Base-by-base conservation (phyloP, 2,329 filamentous ascomycete species). In the Trichoderma sp. region DNA sequence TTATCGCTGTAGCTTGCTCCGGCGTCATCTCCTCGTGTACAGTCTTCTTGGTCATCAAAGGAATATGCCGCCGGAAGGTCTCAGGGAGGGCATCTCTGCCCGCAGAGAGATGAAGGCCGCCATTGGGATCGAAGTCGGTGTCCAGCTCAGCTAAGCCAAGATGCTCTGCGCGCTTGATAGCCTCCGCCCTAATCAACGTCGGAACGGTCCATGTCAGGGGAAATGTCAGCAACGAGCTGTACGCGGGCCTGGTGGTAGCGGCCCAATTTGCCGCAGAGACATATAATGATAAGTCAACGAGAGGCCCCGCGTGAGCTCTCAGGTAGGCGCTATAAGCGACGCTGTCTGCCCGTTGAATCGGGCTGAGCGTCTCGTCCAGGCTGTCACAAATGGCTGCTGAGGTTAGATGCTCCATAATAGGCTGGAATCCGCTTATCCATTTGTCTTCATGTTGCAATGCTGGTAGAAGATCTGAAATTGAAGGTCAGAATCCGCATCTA, bases 221-320 rank as follows among this genome's bases (percentile, higher is more conserved):
- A 88, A 97, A 97, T 56, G 93, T 91, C 53, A 98, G 90, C 75
- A 98, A 89, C 6, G 87, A 86, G 78, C 92, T 94, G 85, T 95
- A 98, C 50, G 94, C 93, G 3, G 95, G 94, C 18, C 95, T 91
- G 4, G 95, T 98, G 66, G 89, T 86, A 60, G 89, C 87, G 74
- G 91, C 88, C 89, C 97, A 99, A 86, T 98, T 98, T 78, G 95
- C 91, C 75, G 93, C 94, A 38, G 95, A 97, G 77, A 97, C 93
- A 83, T 97, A 98, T 79, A 98, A 92, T 69, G 92, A 95, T 75
- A 98, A 91, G 80, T 97, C 94, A 80, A 98, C 83, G 76, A 98
- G 90, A 38, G 93, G 91, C 67, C 92, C 91, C n/a, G 93, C 94
- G 75, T 93, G 91, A 31, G 92, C 90, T 82, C 92, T 88, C 79